Conservation (phyloP, 441 rosid species). For the Bocquillonia castaneifolia region DNA sequence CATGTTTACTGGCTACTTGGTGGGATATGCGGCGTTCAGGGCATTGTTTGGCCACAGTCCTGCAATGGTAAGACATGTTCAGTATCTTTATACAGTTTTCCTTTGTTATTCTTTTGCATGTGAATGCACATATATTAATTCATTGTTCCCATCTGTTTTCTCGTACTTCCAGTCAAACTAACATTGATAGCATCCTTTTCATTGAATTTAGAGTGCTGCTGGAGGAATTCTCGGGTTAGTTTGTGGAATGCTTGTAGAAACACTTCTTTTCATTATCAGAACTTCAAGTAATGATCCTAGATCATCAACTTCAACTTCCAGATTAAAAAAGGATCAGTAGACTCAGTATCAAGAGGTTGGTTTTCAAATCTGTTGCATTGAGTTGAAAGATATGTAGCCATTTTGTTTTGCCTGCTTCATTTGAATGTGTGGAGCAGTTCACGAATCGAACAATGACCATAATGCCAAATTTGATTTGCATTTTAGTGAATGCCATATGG, state of each 20-base stretch:
- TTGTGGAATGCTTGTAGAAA: conserved; percentile 80
- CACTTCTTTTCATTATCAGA: conserved; percentile 76
- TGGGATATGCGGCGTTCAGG: conserved; percentile 76
- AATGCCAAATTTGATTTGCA: too few species aligned
- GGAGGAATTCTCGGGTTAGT: conserved; percentile 94
- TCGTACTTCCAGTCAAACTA: background rate
- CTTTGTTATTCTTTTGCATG: background rate
- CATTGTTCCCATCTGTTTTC: background rate
- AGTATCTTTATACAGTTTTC: background rate
- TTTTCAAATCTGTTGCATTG: conserved; percentile 28
- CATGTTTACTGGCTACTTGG: conserved; percentile 90
- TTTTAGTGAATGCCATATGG: too few species aligned
- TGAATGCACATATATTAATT: too few species aligned
- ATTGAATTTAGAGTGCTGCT: conserved; percentile 62
- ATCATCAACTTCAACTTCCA: conserved; percentile 37
- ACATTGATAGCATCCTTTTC: background rate
- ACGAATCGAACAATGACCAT: too few species aligned
- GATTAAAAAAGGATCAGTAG: conserved; percentile 58
- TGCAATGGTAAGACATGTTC: conserved; percentile 41
- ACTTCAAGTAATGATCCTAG: conserved; percentile 45
- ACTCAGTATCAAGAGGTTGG: conserved; percentile 31
- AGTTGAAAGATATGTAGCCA: background rate
- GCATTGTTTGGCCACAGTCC: conserved; percentile 70
- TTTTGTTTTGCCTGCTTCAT: too few species aligned
- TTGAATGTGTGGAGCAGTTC: too few species aligned